Base-by-base conservation (phyloP, 192 early-diverging fungal species). In the Phlyctochytrium arcticum region DNA sequence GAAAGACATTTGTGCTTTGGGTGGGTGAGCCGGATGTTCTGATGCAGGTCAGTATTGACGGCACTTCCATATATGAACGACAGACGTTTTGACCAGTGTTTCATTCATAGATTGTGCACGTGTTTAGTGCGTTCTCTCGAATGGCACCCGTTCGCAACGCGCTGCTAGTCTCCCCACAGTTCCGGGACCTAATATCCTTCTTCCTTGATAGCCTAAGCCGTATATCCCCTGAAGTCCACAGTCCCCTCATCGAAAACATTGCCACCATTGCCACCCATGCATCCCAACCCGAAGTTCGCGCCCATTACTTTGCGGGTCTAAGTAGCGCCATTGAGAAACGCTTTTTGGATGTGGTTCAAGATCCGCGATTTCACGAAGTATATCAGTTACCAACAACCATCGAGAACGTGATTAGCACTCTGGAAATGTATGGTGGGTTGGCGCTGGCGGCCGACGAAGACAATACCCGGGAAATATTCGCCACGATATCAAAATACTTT, bases 371-470 rank as follows among this genome's bases (percentile, higher is more conserved):
- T 62, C 48, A 60, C 15, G 65, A 75, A 15, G 61, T 65, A 26
- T 87, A 80, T 68, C 88, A 90, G 69, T 48, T 55, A 2, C 62
- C 70, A 15, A 67, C 80, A 21, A 73, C 84, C 26, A 76, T 85
- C 34, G 76, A 73, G 27, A 70, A 80, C 35, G 79, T 92, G 26
- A 74, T 86, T 47, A 85, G 86, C 51, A 77, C 82, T 8, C 56
- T 92, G 57, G 89, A 91, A 78, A 80, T 92, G 87, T 90, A 87
- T 70, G 84, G 85, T 61, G 90, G 90, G 26, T 67, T 92, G 3
- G 88, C 87, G n/a, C 58, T 88, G 12, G 83, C 88, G 0, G 71
- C 78, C 27, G 79, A 89, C 36, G 78, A 80, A 54, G 72, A 67
- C 35, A 92, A 88, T 47, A 83, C 85, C 17, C 68, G 55, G 6